Evolutionary conservation across 1,284 basidiomycete species (phyloP).

Genomic region (Pyrrhoderma lamaoense): DNA sequence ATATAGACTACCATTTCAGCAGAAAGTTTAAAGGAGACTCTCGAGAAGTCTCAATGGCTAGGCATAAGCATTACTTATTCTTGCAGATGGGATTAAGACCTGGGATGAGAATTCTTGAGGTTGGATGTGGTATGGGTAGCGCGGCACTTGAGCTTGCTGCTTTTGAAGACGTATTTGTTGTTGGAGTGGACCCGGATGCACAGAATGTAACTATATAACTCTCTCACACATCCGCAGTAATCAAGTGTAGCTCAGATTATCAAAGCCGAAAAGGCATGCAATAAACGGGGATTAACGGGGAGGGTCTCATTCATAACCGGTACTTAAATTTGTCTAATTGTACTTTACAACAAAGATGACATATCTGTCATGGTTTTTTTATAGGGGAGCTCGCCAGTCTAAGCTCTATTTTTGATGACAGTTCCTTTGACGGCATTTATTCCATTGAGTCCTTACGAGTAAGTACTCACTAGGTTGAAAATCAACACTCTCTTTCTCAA

Average conservation of each 20-base stretch:
- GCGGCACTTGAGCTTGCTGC: constrained; percentile 92
- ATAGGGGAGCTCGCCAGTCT: no score
- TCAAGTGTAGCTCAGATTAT: not conserved
- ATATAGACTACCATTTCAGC: not conserved
- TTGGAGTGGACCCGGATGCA: constrained; percentile 64
- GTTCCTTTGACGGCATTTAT: no score
- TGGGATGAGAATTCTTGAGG: constrained; percentile 94
- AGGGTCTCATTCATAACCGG: no score
- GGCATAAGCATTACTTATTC: constrained; percentile 97
- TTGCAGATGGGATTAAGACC: constrained; percentile 74
- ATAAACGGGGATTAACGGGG: constrained; percentile 1
- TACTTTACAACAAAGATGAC: no score
- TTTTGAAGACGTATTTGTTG: constrained; percentile 82
- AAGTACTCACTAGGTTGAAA: no score
- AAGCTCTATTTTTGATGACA: no score
- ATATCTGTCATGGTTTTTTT: no score
- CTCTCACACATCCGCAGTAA: not conserved
- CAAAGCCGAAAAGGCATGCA: not conserved
- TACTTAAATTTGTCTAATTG: no score
- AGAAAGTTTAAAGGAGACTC: not conserved
- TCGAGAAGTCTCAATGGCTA: constrained; percentile 55
- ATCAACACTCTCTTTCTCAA: no score
- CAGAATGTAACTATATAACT: not conserved
- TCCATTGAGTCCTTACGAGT: no score
- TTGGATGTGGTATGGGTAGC: constrained; percentile 96